Base-by-base conservation (phyloP, 176 grass and related monocot genomes). In the Triticum urartu region DNA sequence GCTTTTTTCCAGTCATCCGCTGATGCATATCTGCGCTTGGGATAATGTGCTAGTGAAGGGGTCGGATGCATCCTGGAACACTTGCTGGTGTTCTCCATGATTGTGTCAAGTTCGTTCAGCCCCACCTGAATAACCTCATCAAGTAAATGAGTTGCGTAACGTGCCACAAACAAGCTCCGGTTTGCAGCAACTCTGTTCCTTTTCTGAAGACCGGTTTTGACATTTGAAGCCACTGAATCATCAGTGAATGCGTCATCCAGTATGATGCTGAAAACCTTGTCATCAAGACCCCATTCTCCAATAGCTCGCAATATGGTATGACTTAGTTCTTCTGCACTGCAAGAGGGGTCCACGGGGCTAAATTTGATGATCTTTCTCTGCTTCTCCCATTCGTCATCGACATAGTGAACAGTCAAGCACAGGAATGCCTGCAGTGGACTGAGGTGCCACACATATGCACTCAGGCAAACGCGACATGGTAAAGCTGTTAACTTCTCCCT, bases 61-160 rank as follows among this genome's bases (percentile, higher is more conserved):
- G 34, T 66, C 2, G 10, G 66, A 56, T 74, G 9, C 42, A 59
- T 54, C 68, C 36, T 87, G 26, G 80, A 56, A 79, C 26, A 38
- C 34, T 79, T 86, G 0, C 24, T 7, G 61, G 36, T 64, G 13
- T 73, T 66, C 72, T 90, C 72, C 65, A 83, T 33, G 56, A 64
- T 83, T 65, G 71, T 79, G 22, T 64, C 89, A 64, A 83, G 79
- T 59, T 87, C 84, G 64, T 87, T 43, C 65, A 90, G 28, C 8
- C 64, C 65, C 66, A 86, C 72, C 65, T 83, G 84, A 90, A 90
- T 86, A 79, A 90, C 32, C 64, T 40, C 72, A 78, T 72, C 79
- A 65, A 86, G 65, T 71, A 82, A 62, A 82, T 90, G 30, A 61
- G 70, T 82, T 82, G 63, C 79, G 21, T 62, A 86, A 18, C 64